Evolutionary conservation across 1,284 basidiomycete genomes (phyloP), one percentile per base, ranked within the genome.

Genomic region (Ceraceosorus guamensis): DNA sequence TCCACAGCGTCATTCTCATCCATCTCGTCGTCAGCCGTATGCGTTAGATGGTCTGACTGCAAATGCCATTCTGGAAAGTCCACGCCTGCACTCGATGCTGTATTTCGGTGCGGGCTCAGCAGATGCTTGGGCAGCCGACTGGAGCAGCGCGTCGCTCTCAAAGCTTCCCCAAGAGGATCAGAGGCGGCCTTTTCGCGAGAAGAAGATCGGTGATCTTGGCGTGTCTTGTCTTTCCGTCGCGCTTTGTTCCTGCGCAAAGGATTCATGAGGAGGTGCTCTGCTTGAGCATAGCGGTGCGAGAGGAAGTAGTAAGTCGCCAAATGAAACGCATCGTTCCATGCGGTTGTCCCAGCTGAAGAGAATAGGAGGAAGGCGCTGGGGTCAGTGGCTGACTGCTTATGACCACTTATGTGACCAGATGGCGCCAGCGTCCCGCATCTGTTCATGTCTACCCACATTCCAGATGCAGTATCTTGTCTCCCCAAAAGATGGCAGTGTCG

Each of bases 401-500:
- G 24, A 24, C 24, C 24, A 24, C 24, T 24, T 24, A 24, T 24
- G 24, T 24, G 24, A 24, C 24, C 24, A 24, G 24, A 24, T 24
- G 24, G 24, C 24, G 24, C 24, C 24, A 24, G 24, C 24, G 24
- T 24, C 24, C 1, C 24, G 24, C 24, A 24, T 24, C 24, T 24
- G 24, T 24, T 24, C 24, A 24, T 3, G 24, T 24, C 11, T n/a
- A 83, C 89, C 77, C 73, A 93, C 91, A 87, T 45, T 93, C 96
- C 85, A 91, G 90, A 55, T 84, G 87, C 39, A 96, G 80, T 46
- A 97, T 84, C 78, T 98, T 97, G 79, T 93, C 89, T 2, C 92
- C 95, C 95, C 95, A 98, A 75, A 97, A 97, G 7, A 89, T 87
- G 11, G 95, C 95, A 0, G 93, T 96, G 64, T 92, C 89, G 77